These are phyloP conservation scores for Acanthamoeba culbertsoni DNA, from an alignment of 208 protist species.

Conservation along the genomic window DNA sequence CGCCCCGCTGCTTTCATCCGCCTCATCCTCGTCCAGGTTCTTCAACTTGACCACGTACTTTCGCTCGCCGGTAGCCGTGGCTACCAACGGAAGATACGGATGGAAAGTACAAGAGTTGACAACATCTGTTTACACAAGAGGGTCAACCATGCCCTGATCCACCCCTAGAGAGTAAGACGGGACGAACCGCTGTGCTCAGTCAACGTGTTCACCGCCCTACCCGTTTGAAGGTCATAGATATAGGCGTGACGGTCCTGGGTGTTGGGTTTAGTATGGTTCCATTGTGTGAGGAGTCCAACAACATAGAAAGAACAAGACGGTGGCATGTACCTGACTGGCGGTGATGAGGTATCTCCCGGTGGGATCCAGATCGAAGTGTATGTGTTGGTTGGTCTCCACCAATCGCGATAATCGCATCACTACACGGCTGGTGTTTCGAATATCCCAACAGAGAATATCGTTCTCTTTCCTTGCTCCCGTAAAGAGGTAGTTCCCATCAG, in stretches of 20 bases:
- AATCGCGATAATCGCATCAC: neutral
- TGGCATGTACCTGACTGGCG: neutral
- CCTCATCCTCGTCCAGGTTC: neutral
- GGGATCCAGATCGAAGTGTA: constrained; percentile 36
- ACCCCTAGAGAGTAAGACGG: neutral
- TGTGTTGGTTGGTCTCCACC: constrained; percentile 23
- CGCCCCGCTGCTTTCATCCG: neutral
- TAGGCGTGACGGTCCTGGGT: neutral
- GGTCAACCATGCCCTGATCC: neutral
- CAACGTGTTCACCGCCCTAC: neutral
- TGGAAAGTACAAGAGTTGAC: neutral
- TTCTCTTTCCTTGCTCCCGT: constrained; percentile 32
- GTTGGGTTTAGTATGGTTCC: neutral
- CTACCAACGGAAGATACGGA: neutral
- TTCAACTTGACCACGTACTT: neutral
- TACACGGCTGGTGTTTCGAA: constrained; percentile 23
- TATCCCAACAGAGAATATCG: constrained; percentile 30
- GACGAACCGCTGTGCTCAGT: neutral
- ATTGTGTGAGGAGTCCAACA: too few relatives aligned
- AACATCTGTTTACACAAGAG: neutral
- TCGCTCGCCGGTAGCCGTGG: neutral
- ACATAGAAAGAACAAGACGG: neutral
- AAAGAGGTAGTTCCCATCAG: constrained; percentile 35
- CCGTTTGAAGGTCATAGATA: constrained; percentile 26
- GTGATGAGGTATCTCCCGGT: constrained; percentile 41